Base-by-base conservation (phyloP, 495 filamentous ascomycete genomes). In the Tirmania nivea region DNA sequence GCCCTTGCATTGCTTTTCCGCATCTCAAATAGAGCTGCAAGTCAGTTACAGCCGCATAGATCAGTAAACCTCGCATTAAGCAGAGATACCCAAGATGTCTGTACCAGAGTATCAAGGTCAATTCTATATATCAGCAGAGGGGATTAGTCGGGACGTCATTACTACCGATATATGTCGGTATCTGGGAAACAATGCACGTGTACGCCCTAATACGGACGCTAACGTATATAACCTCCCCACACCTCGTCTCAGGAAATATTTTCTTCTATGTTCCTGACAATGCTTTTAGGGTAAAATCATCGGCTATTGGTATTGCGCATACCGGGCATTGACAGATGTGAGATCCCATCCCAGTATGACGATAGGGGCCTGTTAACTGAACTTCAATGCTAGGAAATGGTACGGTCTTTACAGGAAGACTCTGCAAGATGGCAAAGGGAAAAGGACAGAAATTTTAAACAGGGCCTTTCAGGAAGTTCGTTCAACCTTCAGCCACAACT, bases 91-190 rank as follows among this genome's bases (percentile, higher is more conserved):
- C 42, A 48, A 48, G n/a, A 48, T 48, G 42, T n/a, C 42, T n/a
- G 42, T 48, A n/a, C 42, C 42, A 19, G 42, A 54, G 47, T 25
- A 35, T 25, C 53, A n/a, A 53, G 12, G n/a, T 10, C 60, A 54
- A 0, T 63, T 48, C 20, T 63, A 63, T 34, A 17, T 63, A 17
- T 37, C 35, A n/a, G 57, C 60, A 2, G 45, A 57, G 1, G 61
- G 60, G 19, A 63, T 63, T 20, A 52, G 52, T 6, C 61, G 54
- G 31, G 50, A 56, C 31, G 61, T 63, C 8, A 50, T 63, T 25
- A 57, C 57, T 19, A 63, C 57, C 6, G 61, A 63, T 25, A 31
- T 63, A 11, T 51, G 52, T 42, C 57, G 61, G 37, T 63, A 63
- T 25, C 34, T 63, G 10, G 61, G 60, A 17, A 63, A 63, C 47